Base-by-base conservation (phyloP, 1,139 yeast genomes). In the Candida buenavistaensis region DNA sequence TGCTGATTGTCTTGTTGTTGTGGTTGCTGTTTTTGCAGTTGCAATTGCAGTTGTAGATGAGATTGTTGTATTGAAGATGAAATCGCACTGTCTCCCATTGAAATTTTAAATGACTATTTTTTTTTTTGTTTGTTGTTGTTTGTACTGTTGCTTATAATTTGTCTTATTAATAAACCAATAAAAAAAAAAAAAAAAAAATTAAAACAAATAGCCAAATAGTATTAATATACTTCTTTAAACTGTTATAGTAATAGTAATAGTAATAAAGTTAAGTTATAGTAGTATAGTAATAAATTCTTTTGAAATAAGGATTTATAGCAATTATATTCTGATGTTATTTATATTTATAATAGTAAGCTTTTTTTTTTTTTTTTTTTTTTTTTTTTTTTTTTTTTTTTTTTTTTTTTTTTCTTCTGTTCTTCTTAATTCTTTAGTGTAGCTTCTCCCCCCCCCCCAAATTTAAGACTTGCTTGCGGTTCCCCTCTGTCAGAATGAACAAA, bases 11-110 rank as follows among this genome's bases (percentile, higher is more conserved):
- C 14, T 16, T 30, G 33, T 11, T 28, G 33, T 23, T 29, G 35
- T 19, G 31, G 33, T 10, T 3, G 23, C 11, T 16, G 28, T n/a
- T 11, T 5, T 9, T 4, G 22, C 9, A 6, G 21, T 11, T 26
- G 22, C 3, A 16, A 14, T 16, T 26, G 35, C 5, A 22, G 32
- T 21, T 31, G 37, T 19, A 25, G 33, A 8, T 27, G 26, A 19
- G 21, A 20, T 32, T 26, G 38, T 26, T 26, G 29, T 10, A 36
- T 12, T 17, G 41, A 29, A 26, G 33, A 32, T 34, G 41, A 38
- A 38, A 38, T 33, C 32, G 39, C 39, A 17, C 32, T 32, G 30
- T 39, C 32, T 38, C 40, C 43, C 39, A 38, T 38, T 32, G 27
- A 19, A 23, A 31, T 19, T 31, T 25, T 23, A 17, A 12, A 22